Conservation (phyloP, 257 asterid species). For the Solanum pinnatisectum region DNA sequence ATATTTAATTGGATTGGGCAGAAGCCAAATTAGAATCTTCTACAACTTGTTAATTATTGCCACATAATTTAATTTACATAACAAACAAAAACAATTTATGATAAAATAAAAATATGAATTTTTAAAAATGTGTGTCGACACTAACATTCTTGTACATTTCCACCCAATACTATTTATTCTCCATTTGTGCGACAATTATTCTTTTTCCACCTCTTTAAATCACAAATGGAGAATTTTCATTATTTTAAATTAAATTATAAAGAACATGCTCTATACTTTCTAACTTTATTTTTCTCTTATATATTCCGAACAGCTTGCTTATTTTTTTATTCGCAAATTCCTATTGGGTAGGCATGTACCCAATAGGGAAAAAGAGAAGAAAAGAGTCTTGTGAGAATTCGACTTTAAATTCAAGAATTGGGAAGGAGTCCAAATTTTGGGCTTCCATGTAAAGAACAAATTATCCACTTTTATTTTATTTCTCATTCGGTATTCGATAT, state of each 20-base stretch:
- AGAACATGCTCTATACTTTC: not conserved
- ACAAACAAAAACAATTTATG: not conserved
- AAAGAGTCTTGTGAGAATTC: not conserved
- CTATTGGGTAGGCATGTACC: not conserved
- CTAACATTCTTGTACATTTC: conserved; percentile 1
- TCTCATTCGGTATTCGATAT: too few relatives aligned
- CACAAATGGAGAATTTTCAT: not conserved
- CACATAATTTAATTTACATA: not conserved
- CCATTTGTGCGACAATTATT: conserved; percentile 1
- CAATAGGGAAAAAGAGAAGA: not conserved
- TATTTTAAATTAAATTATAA: not conserved
- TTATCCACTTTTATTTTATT: too few relatives aligned
- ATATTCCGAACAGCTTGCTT: not conserved
- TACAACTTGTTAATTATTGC: not conserved
- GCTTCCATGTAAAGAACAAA: not conserved
- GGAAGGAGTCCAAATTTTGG: not conserved
- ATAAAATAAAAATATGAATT: not conserved
- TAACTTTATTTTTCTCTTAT: too few relatives aligned
- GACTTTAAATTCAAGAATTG: not conserved
- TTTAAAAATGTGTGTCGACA: not conserved
- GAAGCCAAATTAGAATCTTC: not conserved
- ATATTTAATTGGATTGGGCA: not conserved
- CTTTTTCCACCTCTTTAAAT: conserved; percentile 1
- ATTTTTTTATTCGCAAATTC: not conserved
- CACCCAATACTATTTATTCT: not conserved